phyloP scores from a whole-genome alignment of 345 rosid species.

The Pseudoturritis turrita region DNA sequence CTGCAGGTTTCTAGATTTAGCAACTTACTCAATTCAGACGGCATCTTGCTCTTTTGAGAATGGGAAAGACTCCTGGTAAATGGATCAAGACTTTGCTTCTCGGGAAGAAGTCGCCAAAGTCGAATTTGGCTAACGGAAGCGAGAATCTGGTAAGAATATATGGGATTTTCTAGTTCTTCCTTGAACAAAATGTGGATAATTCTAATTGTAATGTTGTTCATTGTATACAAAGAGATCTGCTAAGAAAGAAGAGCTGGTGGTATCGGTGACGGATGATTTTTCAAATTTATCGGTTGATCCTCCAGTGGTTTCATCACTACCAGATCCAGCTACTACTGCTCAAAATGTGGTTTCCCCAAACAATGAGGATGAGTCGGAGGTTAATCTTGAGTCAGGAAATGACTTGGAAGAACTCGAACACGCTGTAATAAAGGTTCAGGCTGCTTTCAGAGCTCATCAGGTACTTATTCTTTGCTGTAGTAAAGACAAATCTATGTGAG shows the following conservation, averaged over 20 bases:
- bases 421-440: constrained; percentile 63
- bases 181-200: background rate
- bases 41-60: constrained; percentile 6
- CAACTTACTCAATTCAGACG: constrained; percentile 1
- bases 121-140: constrained; percentile 41
- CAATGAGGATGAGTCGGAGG: background rate
- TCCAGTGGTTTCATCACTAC: constrained; percentile 30
- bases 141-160: constrained; percentile 37
- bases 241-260: constrained; percentile 39
- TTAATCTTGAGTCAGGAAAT: constrained; percentile 25
- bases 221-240: constrained; percentile 37
- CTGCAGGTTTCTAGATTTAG: constrained; percentile 23
- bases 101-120: constrained; percentile 72
- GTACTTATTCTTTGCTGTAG: constrained; percentile 26
- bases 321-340: constrained; percentile 19
- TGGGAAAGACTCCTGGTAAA: constrained; percentile 81
- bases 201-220: constrained; percentile 12
- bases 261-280: constrained; percentile 31
- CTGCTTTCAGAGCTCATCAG: constrained; percentile 72
- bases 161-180: background rate
- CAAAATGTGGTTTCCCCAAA: constrained; percentile 27
- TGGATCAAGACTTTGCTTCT: constrained; percentile 65
- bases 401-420: constrained; percentile 36
- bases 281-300: constrained; percentile 36
- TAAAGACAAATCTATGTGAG: background rate